phyloP scores from a whole-genome alignment of 1,139 yeast species.

The Candida frijolesensis region DNA sequence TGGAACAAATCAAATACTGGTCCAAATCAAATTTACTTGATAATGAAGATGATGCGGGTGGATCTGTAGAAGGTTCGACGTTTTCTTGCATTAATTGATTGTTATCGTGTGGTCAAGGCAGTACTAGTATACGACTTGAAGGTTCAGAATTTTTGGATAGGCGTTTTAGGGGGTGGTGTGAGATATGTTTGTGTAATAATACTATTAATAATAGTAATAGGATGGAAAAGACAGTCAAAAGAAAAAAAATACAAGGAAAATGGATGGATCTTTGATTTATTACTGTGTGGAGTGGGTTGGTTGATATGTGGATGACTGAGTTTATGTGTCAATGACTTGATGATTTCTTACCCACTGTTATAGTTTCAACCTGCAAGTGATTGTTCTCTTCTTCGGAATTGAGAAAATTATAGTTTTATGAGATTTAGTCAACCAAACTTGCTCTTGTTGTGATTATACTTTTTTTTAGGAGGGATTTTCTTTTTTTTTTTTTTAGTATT shows the following conservation, averaged over 20 bases:
- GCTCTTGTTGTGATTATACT: no score
- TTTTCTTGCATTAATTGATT: not conserved
- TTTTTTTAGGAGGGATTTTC: no score
- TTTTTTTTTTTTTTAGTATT: no score
- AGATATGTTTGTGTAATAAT: conserved; percentile 1
- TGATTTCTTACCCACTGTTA: no score
- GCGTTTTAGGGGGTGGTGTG: not conserved
- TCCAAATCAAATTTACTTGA: conserved; percentile 74
- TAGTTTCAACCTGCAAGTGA: no score
- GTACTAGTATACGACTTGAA: not conserved
- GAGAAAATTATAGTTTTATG: not conserved
- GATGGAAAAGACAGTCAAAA: not conserved
- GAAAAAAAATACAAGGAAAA: not conserved
- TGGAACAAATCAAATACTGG: conserved; percentile 36
- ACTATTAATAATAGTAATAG: not conserved
- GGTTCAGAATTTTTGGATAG: not conserved
- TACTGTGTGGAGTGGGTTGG: no score
- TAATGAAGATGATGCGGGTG: conserved; percentile 45
- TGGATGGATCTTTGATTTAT: no score
- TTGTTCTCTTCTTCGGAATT: no score
- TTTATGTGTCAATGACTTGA: no score
- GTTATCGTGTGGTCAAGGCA: not conserved
- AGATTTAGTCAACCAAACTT: no score
- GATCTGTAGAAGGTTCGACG: not conserved
- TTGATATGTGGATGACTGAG: no score